Evolutionary conservation across 306 rosid genomes (phyloP).

Genomic region (Quercus engelmannii): DNA sequence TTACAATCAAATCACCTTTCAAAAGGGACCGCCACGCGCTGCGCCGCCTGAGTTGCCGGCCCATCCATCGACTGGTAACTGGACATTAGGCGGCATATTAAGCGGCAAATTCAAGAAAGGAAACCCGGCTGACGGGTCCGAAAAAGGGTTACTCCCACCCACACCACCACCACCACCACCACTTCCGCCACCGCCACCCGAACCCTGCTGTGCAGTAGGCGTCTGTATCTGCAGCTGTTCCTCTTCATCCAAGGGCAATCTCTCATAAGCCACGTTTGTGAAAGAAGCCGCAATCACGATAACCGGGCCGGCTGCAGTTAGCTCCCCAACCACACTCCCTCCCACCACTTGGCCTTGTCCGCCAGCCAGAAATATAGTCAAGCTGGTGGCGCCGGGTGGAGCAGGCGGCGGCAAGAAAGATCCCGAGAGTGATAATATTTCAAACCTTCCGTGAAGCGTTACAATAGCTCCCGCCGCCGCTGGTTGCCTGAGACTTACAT

Average conservation of each 20-base stretch:
- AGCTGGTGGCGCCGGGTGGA: conserved; percentile 83
- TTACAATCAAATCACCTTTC: background rate
- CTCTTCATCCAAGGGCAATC: conserved; percentile 73
- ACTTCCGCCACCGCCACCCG: conserved; percentile 28
- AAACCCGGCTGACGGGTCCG: conserved; percentile 66
- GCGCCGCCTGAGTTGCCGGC: conserved; percentile 32
- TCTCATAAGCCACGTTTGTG: conserved; percentile 83
- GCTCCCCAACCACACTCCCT: conserved; percentile 84
- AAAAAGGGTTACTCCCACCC: conserved; percentile 35
- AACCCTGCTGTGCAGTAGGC: conserved; percentile 37
- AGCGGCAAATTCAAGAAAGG: conserved; percentile 81
- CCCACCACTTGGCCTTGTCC: conserved; percentile 94
- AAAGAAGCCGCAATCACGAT: conserved; percentile 81
- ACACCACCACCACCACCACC: conserved; percentile 15
- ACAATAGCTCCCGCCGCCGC: conserved; percentile 61
- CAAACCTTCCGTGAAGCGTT: conserved; percentile 80
- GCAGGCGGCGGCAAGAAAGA: conserved; percentile 92
- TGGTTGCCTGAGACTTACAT: conserved; percentile 74
- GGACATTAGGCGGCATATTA: conserved; percentile 88
- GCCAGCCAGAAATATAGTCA: conserved; percentile 65
- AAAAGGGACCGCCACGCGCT: conserved; percentile 39
- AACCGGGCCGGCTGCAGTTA: conserved; percentile 79
- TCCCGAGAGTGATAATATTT: conserved; percentile 76
- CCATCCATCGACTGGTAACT: conserved; percentile 66
- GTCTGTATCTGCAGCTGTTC: conserved; percentile 56